Conservation (phyloP, 1,284 basidiomycete genomes). For the Jaminaea rosea region DNA sequence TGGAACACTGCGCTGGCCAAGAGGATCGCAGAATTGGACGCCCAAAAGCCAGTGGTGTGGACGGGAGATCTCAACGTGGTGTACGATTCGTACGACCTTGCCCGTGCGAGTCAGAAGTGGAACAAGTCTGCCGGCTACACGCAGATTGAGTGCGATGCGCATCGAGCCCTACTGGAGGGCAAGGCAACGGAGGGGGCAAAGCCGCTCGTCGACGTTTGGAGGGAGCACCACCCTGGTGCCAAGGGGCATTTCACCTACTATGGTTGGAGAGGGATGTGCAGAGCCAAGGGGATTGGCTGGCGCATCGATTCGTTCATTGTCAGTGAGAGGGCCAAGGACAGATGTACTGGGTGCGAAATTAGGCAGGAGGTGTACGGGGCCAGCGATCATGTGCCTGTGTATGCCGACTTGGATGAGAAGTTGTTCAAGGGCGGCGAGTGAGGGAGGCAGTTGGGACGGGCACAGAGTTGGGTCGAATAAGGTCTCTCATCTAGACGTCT, state of each 20-base stretch:
- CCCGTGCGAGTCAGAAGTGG: constrained; percentile 48
- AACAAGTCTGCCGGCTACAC: constrained; percentile 48
- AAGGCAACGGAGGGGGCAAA: constrained; percentile 23
- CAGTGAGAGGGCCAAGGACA: constrained; percentile 55
- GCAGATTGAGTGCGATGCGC: constrained; percentile 55
- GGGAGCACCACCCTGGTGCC: constrained; percentile 59
- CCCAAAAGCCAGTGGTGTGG: constrained; percentile 76
- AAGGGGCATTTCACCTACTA: constrained; percentile 66
- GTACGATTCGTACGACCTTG: constrained; percentile 48
- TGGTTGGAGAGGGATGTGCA: constrained; percentile 71
- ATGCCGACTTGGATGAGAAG: background rate
- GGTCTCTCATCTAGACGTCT: too few relatives aligned
- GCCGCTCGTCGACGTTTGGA: constrained; percentile 71
- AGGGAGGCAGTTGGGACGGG: too few relatives aligned
- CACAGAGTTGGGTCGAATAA: too few relatives aligned
- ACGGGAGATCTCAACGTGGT: constrained; percentile 81
- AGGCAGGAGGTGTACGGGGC: constrained; percentile 52
- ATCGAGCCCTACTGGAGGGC: constrained; percentile 42
- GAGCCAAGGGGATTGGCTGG: constrained; percentile 75
- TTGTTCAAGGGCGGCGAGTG: background rate
- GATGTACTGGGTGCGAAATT: constrained; percentile 68
- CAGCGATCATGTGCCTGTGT: constrained; percentile 7
- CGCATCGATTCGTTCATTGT: constrained; percentile 65
- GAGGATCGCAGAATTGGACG: constrained; percentile 64
- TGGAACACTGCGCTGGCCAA: constrained; percentile 49